phyloP scores from a whole-genome alignment of 2,329 filamentous ascomycete genomes.

The Aquanectria penicillioides region DNA sequence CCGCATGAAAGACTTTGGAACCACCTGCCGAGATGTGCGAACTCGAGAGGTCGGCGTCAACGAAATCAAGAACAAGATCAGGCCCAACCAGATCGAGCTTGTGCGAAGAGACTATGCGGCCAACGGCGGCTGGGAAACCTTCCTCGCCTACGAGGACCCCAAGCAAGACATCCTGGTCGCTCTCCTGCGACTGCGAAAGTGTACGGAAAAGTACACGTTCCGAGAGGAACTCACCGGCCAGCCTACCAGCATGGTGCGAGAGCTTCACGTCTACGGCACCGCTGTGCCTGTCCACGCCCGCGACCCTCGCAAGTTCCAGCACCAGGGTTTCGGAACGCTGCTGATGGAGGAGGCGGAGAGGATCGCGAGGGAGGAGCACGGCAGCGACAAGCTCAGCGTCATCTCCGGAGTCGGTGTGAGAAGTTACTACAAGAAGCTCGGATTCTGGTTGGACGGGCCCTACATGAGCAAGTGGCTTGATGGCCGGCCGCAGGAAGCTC shows the following conservation, averaged over 20 bases:
- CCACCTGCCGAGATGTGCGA: conserved; percentile 93
- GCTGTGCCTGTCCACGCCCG: conserved; percentile 97
- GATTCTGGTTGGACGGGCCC: conserved; percentile 92
- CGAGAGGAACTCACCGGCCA: conserved; percentile 86
- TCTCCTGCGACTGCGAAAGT: conserved; percentile 87
- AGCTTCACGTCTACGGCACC: conserved; percentile 96
- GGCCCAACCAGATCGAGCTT: conserved; percentile 94
- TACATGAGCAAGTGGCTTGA: conserved; percentile 79
- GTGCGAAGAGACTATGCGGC: conserved; percentile 93
- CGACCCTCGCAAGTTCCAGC: conserved; percentile 96
- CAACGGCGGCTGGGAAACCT: conserved; percentile 98
- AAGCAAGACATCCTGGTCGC: conserved; percentile 98
- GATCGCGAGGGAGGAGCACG: conserved; percentile 93
- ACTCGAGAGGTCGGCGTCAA: conserved; percentile 98
- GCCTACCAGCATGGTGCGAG: conserved; percentile 89
- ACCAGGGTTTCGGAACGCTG: conserved; percentile 95
- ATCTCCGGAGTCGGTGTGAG: conserved; percentile 98
- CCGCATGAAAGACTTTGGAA: conserved; percentile 99
- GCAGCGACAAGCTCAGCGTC: conserved; percentile 92
- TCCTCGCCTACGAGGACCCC: conserved; percentile 96
- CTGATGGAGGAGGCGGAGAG: conserved; percentile 98
- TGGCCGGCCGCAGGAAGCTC: conserved; percentile 47
- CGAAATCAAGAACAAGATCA: conserved; percentile 98
- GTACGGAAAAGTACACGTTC: conserved; percentile 91
- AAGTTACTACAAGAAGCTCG: conserved; percentile 93